phyloP scores from a whole-genome alignment of 495 filamentous ascomycete genomes.

The Daldinia concentrica region DNA sequence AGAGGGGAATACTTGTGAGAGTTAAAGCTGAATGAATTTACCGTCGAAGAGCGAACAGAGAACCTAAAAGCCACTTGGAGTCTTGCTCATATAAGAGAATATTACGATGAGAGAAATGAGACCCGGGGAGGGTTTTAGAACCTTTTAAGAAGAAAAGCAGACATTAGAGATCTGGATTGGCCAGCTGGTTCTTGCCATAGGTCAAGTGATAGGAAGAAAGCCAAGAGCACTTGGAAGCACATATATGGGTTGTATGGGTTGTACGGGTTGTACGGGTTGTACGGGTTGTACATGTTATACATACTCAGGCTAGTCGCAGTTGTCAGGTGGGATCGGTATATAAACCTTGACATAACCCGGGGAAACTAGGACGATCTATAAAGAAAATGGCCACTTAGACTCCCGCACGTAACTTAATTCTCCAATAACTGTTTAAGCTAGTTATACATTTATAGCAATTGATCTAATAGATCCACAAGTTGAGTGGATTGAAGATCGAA shows the following conservation, averaged over 20 bases:
- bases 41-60: slow-evolving; percentile 3
- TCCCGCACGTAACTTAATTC: neutral
- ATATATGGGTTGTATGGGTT: neutral
- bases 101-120: neutral
- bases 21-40: neutral
- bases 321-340: slow-evolving; percentile 40
- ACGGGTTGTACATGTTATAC: neutral
- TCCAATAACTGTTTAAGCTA: neutral
- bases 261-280: slow-evolving; percentile 2
- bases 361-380: slow-evolving; percentile 2
- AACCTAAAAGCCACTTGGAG: slow-evolving; percentile 30
- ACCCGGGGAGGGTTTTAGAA: slow-evolving; percentile 26
- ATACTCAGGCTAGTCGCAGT: slow-evolving; percentile 18
- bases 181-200: slow-evolving; percentile 5
- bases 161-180: slow-evolving; percentile 21
- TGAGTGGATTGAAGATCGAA: slow-evolving; percentile 22
- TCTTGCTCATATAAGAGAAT: neutral
- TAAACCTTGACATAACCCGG: slow-evolving; percentile 31
- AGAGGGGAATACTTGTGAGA: neutral
- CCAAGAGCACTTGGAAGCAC: neutral
- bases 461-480: slow-evolving; percentile 32
- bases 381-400: no score
- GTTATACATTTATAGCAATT: neutral
- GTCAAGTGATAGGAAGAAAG: slow-evolving; percentile 18
- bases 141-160: slow-evolving; percentile 18